These are phyloP conservation scores for Lasiosphaeris hirsuta DNA, from an alignment of 495 filamentous ascomycete species.

Conservation along the genomic window DNA sequence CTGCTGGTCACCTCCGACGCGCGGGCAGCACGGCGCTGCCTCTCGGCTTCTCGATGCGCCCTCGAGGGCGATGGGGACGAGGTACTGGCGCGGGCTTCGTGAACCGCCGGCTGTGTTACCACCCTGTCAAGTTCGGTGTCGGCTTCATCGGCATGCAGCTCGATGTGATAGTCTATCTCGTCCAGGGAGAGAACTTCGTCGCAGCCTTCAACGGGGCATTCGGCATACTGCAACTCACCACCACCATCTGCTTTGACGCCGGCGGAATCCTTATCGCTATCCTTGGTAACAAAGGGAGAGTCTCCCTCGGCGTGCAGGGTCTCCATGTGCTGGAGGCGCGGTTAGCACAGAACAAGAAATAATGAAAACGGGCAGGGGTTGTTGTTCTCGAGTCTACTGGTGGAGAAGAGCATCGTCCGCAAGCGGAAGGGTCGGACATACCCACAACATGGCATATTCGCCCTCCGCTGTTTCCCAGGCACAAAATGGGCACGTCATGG, in stretches of 20 bases:
- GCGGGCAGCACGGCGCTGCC: slow-evolving; percentile 12
- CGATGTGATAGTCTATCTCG: slow-evolving; percentile 68
- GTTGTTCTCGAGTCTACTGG: not conserved
- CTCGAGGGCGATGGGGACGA: slow-evolving; percentile 16
- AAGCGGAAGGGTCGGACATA: slow-evolving; percentile 12
- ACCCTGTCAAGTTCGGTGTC: slow-evolving; percentile 39
- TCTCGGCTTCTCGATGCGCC: slow-evolving; percentile 17
- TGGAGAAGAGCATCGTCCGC: not conserved
- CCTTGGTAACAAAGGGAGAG: slow-evolving; percentile 49
- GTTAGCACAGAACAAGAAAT: not conserved
- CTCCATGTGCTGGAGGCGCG: slow-evolving; percentile 51
- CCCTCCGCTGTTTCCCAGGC: slow-evolving; percentile 23
- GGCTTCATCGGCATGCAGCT: slow-evolving; percentile 65
- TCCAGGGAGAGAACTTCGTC: slow-evolving; percentile 60
- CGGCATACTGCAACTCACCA: slow-evolving; percentile 50
- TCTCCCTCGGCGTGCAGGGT: slow-evolving; percentile 49
- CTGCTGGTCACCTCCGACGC: slow-evolving; percentile 2
- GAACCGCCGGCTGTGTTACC: not conserved
- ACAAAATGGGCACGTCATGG: slow-evolving; percentile 31
- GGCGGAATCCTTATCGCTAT: not conserved
- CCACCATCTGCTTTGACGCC: slow-evolving; percentile 57
- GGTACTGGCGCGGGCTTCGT: not conserved
- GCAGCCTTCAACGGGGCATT: slow-evolving; percentile 70
- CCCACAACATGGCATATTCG: slow-evolving; percentile 32
- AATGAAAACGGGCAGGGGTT: not conserved